Percentiles rank a stretch among this genome's conserved stretches.
Evolutionary conservation across 108 stramenopile species (phyloP).

Genomic region (Cyclotella baltica): DNA sequence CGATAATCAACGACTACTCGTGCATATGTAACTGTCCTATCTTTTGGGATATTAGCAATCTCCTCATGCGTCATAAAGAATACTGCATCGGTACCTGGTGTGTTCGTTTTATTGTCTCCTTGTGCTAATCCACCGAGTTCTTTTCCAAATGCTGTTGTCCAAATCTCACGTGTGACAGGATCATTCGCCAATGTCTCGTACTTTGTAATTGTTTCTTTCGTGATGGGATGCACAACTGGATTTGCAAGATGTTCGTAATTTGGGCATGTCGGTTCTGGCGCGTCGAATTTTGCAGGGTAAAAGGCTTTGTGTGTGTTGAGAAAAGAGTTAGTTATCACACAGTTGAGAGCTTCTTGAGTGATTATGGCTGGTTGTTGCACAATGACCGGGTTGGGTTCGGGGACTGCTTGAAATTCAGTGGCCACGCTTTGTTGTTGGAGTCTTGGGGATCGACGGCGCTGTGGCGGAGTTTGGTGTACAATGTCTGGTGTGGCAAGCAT

Average conservation of each 20-base stretch:
- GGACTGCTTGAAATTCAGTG: background rate
- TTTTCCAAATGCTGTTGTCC: conserved; percentile 5
- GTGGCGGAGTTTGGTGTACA: too few species aligned
- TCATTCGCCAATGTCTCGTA: background rate
- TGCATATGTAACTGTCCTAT: conserved; percentile 37
- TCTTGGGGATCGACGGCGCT: background rate
- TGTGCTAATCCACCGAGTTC: conserved; percentile 10
- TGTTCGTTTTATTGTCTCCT: conserved; percentile 3
- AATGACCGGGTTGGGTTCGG: background rate
- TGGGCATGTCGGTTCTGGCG: background rate
- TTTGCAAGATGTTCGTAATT: background rate
- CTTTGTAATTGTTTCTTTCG: background rate
- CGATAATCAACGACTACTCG: conserved; percentile 35
- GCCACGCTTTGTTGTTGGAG: background rate
- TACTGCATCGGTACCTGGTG: background rate
- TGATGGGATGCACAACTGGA: background rate
- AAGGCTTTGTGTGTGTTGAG: background rate
- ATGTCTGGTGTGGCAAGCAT: background rate
- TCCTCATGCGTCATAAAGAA: conserved; percentile 2
- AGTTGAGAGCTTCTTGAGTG: background rate
- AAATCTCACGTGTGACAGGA: background rate
- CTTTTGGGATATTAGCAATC: conserved; percentile 28
- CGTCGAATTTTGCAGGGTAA: background rate
- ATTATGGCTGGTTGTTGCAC: background rate
- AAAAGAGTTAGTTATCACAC: background rate